phyloP scores from a whole-genome alignment of 139 green algal species.

The Micractinium conductrix region DNA sequence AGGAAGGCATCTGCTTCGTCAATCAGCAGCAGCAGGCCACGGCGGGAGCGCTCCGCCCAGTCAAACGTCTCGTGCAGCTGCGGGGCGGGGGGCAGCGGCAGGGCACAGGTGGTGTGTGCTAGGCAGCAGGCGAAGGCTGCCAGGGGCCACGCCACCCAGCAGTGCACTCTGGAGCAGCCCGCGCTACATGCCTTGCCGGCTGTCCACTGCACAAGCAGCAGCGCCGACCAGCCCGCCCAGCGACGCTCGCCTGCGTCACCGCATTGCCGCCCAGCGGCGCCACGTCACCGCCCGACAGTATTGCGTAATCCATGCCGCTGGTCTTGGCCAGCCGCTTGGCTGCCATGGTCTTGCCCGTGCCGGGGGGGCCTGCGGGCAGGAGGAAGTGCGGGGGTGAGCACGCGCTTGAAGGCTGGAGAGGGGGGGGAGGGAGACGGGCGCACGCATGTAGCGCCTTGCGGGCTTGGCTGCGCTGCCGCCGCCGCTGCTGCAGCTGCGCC shows the following conservation, averaged over 20 bases:
- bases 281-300: constrained; percentile 97
- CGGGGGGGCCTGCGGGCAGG: constrained; percentile 59
- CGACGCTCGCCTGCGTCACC: constrained; percentile 78
- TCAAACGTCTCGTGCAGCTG: constrained; percentile 98
- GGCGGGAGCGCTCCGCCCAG: constrained; percentile 86
- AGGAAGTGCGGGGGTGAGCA: neutral
- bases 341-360: constrained; percentile 97
- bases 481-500: too few species aligned
- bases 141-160: too few species aligned
- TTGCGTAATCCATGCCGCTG: constrained; percentile 96
- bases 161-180: too few species aligned
- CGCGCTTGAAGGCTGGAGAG: neutral
- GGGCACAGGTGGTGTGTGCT: neutral
- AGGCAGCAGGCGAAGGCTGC: too few species aligned
- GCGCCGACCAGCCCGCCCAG: too few species aligned
- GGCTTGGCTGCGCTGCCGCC: too few species aligned
- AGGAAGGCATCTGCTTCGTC: constrained; percentile 99
- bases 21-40: constrained; percentile 96
- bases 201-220: too few species aligned
- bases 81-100: neutral
- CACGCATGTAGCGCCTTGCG: too few species aligned
- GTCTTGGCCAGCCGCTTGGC: constrained; percentile 95
- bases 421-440: too few species aligned
- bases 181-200: too few species aligned
- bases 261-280: constrained; percentile 89